phyloP scores from a whole-genome alignment of 2,329 filamentous ascomycete genomes.

The Pseudohalonectria lignicola region DNA sequence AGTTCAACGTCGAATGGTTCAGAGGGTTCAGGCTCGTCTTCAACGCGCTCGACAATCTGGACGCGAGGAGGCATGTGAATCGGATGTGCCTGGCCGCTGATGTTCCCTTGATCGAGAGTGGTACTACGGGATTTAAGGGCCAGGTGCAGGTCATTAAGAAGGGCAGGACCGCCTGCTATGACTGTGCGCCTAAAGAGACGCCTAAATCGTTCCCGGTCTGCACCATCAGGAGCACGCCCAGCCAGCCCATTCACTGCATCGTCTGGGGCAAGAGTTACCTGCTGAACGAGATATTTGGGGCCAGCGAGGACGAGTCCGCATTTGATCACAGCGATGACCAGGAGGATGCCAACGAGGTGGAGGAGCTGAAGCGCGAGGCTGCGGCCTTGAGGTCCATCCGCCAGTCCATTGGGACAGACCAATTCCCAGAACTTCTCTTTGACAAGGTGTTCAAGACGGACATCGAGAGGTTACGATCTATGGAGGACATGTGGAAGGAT shows the following conservation, averaged over 20 bases:
- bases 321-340: slow-evolving; percentile 72
- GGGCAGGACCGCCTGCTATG: slow-evolving; percentile 88
- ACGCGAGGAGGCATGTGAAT: slow-evolving; percentile 90
- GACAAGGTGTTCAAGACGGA: slow-evolving; percentile 88
- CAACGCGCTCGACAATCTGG: slow-evolving; percentile 93
- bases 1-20: slow-evolving; percentile 88
- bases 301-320: slow-evolving; percentile 73
- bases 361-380: slow-evolving; percentile 74
- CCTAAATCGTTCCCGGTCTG: slow-evolving; percentile 94
- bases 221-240: slow-evolving; percentile 92
- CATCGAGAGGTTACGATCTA: slow-evolving; percentile 68
- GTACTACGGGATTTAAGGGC: slow-evolving; percentile 94
- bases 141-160: slow-evolving; percentile 96
- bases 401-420: slow-evolving; percentile 63
- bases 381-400: slow-evolving; percentile 75
- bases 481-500: slow-evolving; percentile 95
- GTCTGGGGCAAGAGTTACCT: slow-evolving; percentile 98
- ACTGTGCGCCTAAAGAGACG: slow-evolving; percentile 80
- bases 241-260: slow-evolving; percentile 95
- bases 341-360: slow-evolving; percentile 80
- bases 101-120: slow-evolving; percentile 87
- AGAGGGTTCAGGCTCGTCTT: slow-evolving; percentile 75
- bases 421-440: slow-evolving; percentile 74
- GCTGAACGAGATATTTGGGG: slow-evolving; percentile 86
- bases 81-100: slow-evolving; percentile 91